These are phyloP conservation scores for Colletotrichum tropicicola DNA, from an alignment of 2,329 filamentous ascomycete species.

Conservation along the genomic window DNA sequence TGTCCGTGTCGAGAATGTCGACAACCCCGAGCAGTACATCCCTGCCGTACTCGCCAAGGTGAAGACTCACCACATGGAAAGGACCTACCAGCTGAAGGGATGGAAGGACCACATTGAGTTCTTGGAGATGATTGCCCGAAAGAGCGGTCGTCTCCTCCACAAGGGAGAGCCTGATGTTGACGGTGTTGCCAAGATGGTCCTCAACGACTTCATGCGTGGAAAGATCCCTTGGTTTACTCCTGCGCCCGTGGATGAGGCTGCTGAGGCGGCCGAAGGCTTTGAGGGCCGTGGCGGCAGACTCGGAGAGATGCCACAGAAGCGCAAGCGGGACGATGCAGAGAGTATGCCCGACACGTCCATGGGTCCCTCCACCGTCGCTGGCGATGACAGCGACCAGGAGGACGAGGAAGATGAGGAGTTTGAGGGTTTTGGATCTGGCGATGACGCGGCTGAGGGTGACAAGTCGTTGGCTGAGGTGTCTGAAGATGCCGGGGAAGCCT, in stretches of 20 bases:
- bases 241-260: slow-evolving; percentile 68
- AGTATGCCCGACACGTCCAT: slow-evolving; percentile 48
- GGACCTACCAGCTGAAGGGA: slow-evolving; percentile 88
- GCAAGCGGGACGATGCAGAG: slow-evolving; percentile 66
- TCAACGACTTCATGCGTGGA: slow-evolving; percentile 95
- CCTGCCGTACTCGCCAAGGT: slow-evolving; percentile 80
- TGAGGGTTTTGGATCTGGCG: slow-evolving; percentile 56
- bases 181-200: slow-evolving; percentile 93
- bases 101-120: slow-evolving; percentile 84
- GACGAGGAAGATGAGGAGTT: slow-evolving; percentile 52
- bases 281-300: slow-evolving; percentile 80
- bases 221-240: slow-evolving; percentile 97
- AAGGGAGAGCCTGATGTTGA: slow-evolving; percentile 96
- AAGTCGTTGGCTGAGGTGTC: slow-evolving; percentile 17
- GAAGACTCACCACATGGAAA: slow-evolving; percentile 87
- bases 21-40: slow-evolving; percentile 94
- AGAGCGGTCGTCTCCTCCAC: slow-evolving; percentile 85
- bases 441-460: slow-evolving; percentile 45
- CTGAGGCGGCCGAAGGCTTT: slow-evolving; percentile 59
- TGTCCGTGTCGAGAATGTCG: slow-evolving; percentile 93
- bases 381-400: slow-evolving; percentile 33
- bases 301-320: slow-evolving; percentile 88
- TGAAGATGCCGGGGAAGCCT: slow-evolving; percentile 16
- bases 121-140: slow-evolving; percentile 85
- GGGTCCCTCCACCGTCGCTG: slow-evolving; percentile 37